Conservation (phyloP, 2,329 filamentous ascomycete genomes). For the Mollisia scopiformis region DNA sequence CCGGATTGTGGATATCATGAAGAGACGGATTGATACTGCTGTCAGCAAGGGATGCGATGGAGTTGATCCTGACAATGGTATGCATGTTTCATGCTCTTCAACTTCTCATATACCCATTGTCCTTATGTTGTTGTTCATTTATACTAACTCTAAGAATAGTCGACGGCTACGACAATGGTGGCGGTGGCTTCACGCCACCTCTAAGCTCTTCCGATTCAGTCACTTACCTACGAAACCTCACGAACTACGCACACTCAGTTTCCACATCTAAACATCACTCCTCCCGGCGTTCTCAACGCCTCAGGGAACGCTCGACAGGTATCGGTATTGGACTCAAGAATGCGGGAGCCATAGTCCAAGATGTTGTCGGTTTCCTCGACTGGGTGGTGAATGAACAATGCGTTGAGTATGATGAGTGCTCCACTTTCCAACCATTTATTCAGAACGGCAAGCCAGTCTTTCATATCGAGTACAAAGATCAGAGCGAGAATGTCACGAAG, state of each 20-base stretch:
- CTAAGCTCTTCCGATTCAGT: constrained; percentile 60
- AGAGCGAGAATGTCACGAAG: constrained; percentile 1
- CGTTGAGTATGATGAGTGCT: constrained; percentile 61
- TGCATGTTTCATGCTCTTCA: too few species aligned
- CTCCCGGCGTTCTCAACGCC: background rate
- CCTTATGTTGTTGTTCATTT: background rate
- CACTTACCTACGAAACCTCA: constrained; percentile 63
- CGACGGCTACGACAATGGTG: constrained; percentile 65
- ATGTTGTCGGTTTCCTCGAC: constrained; percentile 54
- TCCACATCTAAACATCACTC: too few species aligned
- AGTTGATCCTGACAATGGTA: constrained; percentile 69
- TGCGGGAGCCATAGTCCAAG: constrained; percentile 59
- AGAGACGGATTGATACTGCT: constrained; percentile 59
- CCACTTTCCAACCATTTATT: constrained; percentile 60
- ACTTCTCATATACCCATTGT: background rate
- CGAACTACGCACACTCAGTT: constrained; percentile 50
- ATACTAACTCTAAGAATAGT: constrained; percentile 39
- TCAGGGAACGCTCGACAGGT: constrained; percentile 42
- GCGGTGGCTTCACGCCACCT: constrained; percentile 64
- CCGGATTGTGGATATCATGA: constrained; percentile 68
- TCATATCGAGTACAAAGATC: constrained; percentile 70
- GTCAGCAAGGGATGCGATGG: constrained; percentile 66
- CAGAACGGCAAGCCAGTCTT: constrained; percentile 68
- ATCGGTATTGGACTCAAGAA: constrained; percentile 73
- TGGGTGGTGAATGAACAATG: constrained; percentile 76